Percentiles rank a stretch among this genome's conserved stretches.
Conservation (phyloP, 1,284 basidiomycete species). For the Psilocybe mexicana region DNA sequence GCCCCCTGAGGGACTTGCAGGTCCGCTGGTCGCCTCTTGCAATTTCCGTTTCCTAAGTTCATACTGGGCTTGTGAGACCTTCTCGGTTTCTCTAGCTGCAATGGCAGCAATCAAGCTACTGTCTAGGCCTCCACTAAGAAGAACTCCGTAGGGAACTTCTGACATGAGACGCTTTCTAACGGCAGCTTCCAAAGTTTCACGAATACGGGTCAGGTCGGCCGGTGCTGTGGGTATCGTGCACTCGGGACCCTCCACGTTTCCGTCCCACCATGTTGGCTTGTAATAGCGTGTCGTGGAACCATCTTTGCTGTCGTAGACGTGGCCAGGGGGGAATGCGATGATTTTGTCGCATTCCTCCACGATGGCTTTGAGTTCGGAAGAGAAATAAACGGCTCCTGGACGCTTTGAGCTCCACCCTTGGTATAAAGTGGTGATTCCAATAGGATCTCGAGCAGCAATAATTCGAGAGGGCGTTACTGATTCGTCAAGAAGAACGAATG, state of each 20-base stretch:
- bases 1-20: conserved; percentile 51
- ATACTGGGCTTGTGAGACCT: conserved; percentile 80
- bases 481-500: conserved; percentile 95
- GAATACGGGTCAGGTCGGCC: conserved; percentile 71
- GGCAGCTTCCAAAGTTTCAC: conserved; percentile 87
- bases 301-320: conserved; percentile 87
- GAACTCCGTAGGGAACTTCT: conserved; percentile 97
- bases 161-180: conserved; percentile 98
- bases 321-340: conserved; percentile 95
- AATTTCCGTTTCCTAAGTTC: conserved; percentile 65
- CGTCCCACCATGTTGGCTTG: conserved; percentile 84
- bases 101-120: conserved; percentile 96
- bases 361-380: conserved; percentile 95
- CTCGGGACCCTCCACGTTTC: conserved; percentile 62
- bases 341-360: conserved; percentile 94
- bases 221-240: conserved; percentile 62
- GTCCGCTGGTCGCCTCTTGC: conserved; percentile 54
- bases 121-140: conserved; percentile 94
- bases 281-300: conserved; percentile 81
- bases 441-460: conserved; percentile 95
- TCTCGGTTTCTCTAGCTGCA: conserved; percentile 96
- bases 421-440: conserved; percentile 98
- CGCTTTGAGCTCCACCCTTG: conserved; percentile 89
- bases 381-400: conserved; percentile 89
- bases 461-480: conserved; percentile 87